phyloP scores from a whole-genome alignment of 2,329 filamentous ascomycete species.

The Daldinia sp. region DNA sequence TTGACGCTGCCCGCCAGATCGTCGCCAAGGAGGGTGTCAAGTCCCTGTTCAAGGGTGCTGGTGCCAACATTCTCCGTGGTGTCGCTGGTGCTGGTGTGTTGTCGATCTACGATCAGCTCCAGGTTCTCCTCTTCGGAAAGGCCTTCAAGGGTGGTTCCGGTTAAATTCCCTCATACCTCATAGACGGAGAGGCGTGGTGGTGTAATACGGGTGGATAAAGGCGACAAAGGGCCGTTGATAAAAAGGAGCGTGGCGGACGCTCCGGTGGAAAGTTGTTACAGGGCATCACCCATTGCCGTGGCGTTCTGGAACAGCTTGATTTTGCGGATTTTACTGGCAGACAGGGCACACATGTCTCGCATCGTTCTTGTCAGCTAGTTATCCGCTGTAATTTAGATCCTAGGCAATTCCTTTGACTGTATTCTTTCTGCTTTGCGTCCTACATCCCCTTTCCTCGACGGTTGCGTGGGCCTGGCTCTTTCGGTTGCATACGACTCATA shows the following conservation, averaged over 20 bases:
- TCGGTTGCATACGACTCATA: constrained; percentile 57
- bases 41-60: constrained; percentile 99
- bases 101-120: constrained; percentile 99
- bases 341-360: constrained; percentile 56
- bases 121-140: constrained; percentile 99
- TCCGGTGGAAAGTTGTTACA: constrained; percentile 58
- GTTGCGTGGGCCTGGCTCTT: constrained; percentile 48
- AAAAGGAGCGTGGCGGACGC: constrained; percentile 60
- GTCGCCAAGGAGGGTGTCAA: constrained; percentile 96
- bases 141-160: constrained; percentile 83
- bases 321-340: constrained; percentile 52
- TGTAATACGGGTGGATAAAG: constrained; percentile 51
- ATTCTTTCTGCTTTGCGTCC: constrained; percentile 55
- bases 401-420: constrained; percentile 67
- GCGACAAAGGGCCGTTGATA: constrained; percentile 54
- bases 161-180: constrained; percentile 59
- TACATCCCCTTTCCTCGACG: constrained; percentile 52
- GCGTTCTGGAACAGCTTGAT: constrained; percentile 55
- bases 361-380: constrained; percentile 61
- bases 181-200: constrained; percentile 57
- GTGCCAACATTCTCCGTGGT: constrained; percentile 99
- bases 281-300: constrained; percentile 53
- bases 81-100: constrained; percentile 99
- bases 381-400: constrained; percentile 74
- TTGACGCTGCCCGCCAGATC: constrained; percentile 97